phyloP scores from a whole-genome alignment of 1,284 basidiomycete genomes.

The Mycena citricolor region DNA sequence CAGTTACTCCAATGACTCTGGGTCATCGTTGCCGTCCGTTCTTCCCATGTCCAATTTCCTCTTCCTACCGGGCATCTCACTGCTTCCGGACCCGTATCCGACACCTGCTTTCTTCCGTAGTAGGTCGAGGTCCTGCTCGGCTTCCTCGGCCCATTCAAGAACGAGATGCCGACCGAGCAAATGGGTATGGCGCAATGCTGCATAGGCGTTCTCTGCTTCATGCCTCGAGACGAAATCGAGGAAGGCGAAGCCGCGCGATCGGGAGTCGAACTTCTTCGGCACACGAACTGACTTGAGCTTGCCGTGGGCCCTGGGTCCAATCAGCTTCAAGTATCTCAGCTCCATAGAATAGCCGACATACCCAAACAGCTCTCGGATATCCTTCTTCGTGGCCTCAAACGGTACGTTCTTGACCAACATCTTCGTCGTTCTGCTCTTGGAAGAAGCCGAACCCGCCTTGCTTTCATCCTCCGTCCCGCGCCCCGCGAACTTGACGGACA shows the following conservation, averaged over 20 bases:
- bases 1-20: conserved; percentile 25
- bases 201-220: conserved; percentile 86
- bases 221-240: conserved; percentile 87
- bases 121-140: conserved; percentile 68
- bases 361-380: conserved; percentile 87
- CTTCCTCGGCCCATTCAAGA: conserved; percentile 90
- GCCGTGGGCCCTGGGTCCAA: conserved; percentile 80
- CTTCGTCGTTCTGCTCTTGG: conserved; percentile 73
- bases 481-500: conserved; percentile 87
- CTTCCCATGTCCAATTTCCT: conserved; percentile 60
- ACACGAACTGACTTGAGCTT: conserved; percentile 89
- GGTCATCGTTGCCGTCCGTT: conserved; percentile 44
- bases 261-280: conserved; percentile 84
- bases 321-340: conserved; percentile 9
- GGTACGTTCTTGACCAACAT: conserved; percentile 97
- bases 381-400: conserved; percentile 94
- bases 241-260: conserved; percentile 93
- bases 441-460: conserved; percentile 39
- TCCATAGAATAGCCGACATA: conserved; percentile 38
- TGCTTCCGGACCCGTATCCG: conserved; percentile 58
- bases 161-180: conserved; percentile 94
- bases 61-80: conserved; percentile 67
- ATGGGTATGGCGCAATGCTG: conserved; percentile 88
- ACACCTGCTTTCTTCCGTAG: conserved; percentile 79
- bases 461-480: conserved; percentile 71